Evolutionary conservation across 306 rosid species (phyloP).

Genomic region (Castanea sativa): DNA sequence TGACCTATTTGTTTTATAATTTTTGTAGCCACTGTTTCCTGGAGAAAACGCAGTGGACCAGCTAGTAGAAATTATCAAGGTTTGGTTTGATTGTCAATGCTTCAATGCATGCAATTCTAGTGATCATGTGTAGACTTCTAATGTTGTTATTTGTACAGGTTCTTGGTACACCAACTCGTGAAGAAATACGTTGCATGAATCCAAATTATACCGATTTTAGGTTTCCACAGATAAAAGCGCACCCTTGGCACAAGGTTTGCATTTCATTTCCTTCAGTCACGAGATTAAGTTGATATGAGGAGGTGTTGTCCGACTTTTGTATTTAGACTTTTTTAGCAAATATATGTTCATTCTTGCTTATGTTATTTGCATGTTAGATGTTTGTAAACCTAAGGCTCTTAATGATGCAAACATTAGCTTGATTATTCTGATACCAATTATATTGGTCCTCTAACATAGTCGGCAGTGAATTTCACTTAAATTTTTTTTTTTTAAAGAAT

Average conservation of each 20-base stretch:
- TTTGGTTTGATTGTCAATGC: slow-evolving; percentile 18
- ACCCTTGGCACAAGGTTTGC: slow-evolving; percentile 97
- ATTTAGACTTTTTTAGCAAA: background rate
- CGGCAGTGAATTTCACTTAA: background rate
- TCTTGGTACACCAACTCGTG: slow-evolving; percentile 97
- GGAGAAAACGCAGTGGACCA: slow-evolving; percentile 97
- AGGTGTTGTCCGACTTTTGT: background rate
- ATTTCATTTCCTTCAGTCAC: slow-evolving; percentile 10
- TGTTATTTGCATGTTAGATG: background rate
- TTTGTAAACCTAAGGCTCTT: background rate
- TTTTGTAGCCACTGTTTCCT: slow-evolving; percentile 90
- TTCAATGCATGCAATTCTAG: slow-evolving; percentile 4
- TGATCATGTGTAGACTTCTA: background rate
- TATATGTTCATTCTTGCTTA: background rate
- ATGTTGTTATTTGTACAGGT: slow-evolving; percentile 48
- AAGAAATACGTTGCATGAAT: slow-evolving; percentile 98
- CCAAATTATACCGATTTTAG: slow-evolving; percentile 89
- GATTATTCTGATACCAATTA: background rate
- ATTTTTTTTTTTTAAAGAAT: too few species aligned
- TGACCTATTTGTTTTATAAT: background rate
- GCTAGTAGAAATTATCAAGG: slow-evolving; percentile 97
- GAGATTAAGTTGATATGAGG: background rate
- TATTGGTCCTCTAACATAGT: background rate
- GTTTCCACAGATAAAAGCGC: slow-evolving; percentile 94
- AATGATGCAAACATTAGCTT: background rate